Percentiles rank a stretch among this genome's conserved stretches.
Conservation (phyloP, 2,329 filamentous ascomycete genomes). For the Stagonosporopsis rhizophila region DNA sequence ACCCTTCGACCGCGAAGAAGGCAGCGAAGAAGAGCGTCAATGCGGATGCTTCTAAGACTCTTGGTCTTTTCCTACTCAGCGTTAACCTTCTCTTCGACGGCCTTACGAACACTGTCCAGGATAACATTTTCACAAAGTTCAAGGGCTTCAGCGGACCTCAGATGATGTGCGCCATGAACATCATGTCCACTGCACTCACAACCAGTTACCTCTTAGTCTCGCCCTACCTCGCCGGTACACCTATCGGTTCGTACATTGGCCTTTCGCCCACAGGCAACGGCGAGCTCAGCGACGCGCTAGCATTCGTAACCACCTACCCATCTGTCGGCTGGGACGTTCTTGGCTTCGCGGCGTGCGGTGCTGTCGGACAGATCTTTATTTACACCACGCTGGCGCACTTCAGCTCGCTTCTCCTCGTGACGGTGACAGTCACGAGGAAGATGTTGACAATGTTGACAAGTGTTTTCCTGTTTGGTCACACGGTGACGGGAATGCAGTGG, state of each 20-base stretch:
- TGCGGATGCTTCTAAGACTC: constrained; percentile 68
- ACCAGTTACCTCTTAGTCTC: constrained; percentile 76
- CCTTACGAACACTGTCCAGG: constrained; percentile 94
- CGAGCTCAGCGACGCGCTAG: constrained; percentile 81
- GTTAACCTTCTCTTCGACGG: constrained; percentile 96
- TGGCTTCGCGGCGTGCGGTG: constrained; percentile 87
- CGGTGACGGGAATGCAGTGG: constrained; percentile 88
- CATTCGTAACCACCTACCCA: constrained; percentile 81
- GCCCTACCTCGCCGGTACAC: constrained; percentile 76
- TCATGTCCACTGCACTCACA: constrained; percentile 83
- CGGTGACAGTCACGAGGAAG: constrained; percentile 95
- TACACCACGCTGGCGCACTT: constrained; percentile 92
- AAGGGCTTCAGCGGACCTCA: constrained; percentile 86
- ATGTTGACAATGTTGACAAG: constrained; percentile 99
- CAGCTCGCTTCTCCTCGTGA: constrained; percentile 89
- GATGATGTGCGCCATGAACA: constrained; percentile 99
- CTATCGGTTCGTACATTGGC: constrained; percentile 52
- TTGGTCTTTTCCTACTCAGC: constrained; percentile 81
- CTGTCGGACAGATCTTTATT: constrained; percentile 95
- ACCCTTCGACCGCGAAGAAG: constrained; percentile 56
- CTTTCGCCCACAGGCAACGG: constrained; percentile 58
- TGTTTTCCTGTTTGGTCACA: constrained; percentile 92
- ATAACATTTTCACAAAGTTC: constrained; percentile 84
- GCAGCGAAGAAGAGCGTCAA: constrained; percentile 59
- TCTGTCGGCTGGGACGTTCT: constrained; percentile 85